Conservation (phyloP, 306 rosid species). For the Cotoneaster glaucophyllus region DNA sequence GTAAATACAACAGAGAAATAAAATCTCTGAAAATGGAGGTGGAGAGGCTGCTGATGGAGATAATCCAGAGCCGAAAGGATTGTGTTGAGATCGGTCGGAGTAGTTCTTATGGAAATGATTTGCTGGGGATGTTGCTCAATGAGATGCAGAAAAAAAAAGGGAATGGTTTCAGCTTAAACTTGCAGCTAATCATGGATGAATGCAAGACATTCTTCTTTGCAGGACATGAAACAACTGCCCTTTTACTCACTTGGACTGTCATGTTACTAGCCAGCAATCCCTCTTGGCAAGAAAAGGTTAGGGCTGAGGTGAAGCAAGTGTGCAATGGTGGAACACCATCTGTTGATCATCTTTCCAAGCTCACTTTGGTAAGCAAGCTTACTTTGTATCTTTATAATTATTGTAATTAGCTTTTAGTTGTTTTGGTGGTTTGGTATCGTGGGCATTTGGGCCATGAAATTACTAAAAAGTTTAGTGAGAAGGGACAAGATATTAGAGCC, state of each 20-base stretch:
- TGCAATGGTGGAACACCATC: conserved; percentile 56
- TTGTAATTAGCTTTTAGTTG: background rate
- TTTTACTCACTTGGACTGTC: conserved; percentile 85
- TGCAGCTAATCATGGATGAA: conserved; percentile 85
- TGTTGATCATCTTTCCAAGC: conserved; percentile 64
- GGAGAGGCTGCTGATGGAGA: conserved; percentile 82
- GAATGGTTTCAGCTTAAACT: conserved; percentile 47
- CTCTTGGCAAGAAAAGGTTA: conserved; percentile 68
- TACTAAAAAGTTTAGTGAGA: background rate
- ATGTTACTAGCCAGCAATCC: conserved; percentile 78
- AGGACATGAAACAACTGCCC: conserved; percentile 91
- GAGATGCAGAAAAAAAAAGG: conserved; percentile 59
- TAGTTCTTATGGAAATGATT: conserved; percentile 65
- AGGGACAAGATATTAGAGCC: conserved; percentile 6
- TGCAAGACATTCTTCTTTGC: conserved; percentile 98
- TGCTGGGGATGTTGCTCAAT: conserved; percentile 72
- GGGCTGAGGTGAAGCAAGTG: conserved; percentile 52
- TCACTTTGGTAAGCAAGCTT: conserved; percentile 46
- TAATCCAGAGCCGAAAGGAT: conserved; percentile 73
- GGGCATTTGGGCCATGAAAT: conserved; percentile 2
- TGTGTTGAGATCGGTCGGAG: conserved; percentile 86
- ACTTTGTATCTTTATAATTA: background rate
- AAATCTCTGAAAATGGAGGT: conserved; percentile 71
- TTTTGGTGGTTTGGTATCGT: background rate
- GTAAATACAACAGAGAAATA: conserved; percentile 87